phyloP scores from a whole-genome alignment of 2,329 filamentous ascomycete genomes.

The Paracorniculantispora psalliotae region DNA sequence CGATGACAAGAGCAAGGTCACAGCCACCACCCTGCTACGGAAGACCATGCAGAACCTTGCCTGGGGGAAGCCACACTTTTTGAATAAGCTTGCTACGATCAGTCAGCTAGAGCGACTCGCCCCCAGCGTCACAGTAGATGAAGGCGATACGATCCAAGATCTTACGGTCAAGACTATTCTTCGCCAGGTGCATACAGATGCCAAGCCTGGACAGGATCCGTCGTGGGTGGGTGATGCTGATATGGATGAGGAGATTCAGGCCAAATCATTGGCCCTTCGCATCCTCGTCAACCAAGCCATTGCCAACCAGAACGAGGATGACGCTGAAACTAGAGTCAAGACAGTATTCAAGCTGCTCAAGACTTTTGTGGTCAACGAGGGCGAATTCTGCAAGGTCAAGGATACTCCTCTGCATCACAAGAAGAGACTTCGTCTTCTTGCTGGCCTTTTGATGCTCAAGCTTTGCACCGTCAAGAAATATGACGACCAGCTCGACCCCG shows the following conservation, averaged over 20 bases:
- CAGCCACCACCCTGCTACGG: constrained; percentile 75
- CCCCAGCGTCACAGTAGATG: constrained; percentile 66
- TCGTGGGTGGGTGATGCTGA: constrained; percentile 64
- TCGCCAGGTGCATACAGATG: constrained; percentile 61
- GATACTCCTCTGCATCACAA: constrained; percentile 75
- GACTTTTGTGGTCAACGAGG: constrained; percentile 67
- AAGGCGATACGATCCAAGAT: constrained; percentile 71
- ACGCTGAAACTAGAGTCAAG: constrained; percentile 54
- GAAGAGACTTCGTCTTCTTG: constrained; percentile 73
- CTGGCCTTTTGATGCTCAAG: constrained; percentile 77
- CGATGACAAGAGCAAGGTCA: constrained; percentile 71
- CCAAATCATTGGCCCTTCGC: constrained; percentile 79
- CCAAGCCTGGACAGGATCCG: constrained; percentile 46
- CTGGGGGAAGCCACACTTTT: constrained; percentile 68
- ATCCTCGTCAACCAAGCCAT: constrained; percentile 82
- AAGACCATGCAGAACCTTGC: constrained; percentile 70
- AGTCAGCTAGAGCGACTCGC: constrained; percentile 73
- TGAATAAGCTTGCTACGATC: constrained; percentile 67
- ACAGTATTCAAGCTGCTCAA: constrained; percentile 76
- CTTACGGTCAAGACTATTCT: constrained; percentile 73
- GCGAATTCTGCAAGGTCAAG: constrained; percentile 71
- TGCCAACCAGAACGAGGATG: constrained; percentile 46
- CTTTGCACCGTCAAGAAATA: constrained; percentile 71
- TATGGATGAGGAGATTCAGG: constrained; percentile 73
- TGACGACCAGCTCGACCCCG: constrained; percentile 67